Evolutionary conservation across 139 green algal species (phyloP).

Genomic region (Picochlorum costavermella): DNA sequence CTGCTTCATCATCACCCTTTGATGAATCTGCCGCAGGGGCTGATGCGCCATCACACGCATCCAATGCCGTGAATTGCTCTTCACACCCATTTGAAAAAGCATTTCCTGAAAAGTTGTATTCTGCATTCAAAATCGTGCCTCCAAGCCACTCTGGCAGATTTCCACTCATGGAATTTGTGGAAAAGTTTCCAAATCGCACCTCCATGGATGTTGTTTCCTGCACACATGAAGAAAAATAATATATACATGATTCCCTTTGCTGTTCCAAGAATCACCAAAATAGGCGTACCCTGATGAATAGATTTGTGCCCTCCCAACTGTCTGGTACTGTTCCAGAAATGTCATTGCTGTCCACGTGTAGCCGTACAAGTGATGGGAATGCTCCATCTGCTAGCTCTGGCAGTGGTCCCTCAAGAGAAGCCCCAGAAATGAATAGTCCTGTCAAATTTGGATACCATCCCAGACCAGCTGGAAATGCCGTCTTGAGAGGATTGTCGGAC

Average conservation of each 20-base stretch:
- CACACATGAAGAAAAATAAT: not conserved
- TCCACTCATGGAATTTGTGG: slow-evolving; percentile 7
- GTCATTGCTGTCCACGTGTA: slow-evolving; percentile 7
- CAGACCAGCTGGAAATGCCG: slow-evolving; percentile 3
- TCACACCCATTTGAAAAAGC: slow-evolving; percentile 8
- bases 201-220: slow-evolving; percentile 1
- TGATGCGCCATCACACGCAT: not conserved
- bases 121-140: not conserved
- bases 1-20: not conserved
- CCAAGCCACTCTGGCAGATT: slow-evolving; percentile 8
- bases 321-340: slow-evolving; percentile 3
- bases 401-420: not conserved
- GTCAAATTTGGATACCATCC: slow-evolving; percentile 1
- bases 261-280: not conserved
- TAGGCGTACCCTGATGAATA: slow-evolving; percentile 3
- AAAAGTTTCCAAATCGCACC: slow-evolving; percentile 1
- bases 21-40: not conserved
- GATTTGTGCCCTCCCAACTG: slow-evolving; percentile 7
- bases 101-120: slow-evolving; percentile 7
- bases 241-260: not conserved
- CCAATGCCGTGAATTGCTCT: not conserved
- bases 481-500: slow-evolving; percentile 1
- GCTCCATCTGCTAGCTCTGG: slow-evolving; percentile 4
- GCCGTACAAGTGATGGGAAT: not conserved
- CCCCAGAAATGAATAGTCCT: not conserved